These are phyloP conservation scores for Bisporella sp. DNA, from an alignment of 2,329 filamentous ascomycete genomes.

Conservation along the genomic window DNA sequence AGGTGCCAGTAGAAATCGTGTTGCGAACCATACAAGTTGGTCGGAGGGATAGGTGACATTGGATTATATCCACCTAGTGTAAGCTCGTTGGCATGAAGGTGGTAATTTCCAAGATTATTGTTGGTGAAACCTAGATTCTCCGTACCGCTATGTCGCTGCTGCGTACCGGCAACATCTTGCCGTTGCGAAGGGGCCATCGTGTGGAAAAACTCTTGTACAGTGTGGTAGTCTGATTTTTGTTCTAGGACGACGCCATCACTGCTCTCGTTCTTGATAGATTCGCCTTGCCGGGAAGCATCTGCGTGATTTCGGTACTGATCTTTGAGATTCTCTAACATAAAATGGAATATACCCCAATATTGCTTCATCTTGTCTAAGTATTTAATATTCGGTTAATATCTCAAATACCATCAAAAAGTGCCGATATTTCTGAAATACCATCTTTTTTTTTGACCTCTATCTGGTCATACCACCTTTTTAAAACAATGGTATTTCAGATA, in stretches of 20 bases:
- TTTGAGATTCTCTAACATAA: constrained; percentile 87
- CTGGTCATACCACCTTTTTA: no score
- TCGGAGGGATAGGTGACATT: constrained; percentile 23
- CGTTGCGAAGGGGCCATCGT: constrained; percentile 59
- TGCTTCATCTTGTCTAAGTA: constrained; percentile 93
- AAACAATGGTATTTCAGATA: no score
- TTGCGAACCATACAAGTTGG: constrained; percentile 23
- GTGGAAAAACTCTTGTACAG: constrained; percentile 89
- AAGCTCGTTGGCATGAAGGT: constrained; percentile 2
- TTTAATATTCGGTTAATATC: constrained; percentile 83
- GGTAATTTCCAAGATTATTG: constrained; percentile 17
- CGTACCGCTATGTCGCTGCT: constrained; percentile 32
- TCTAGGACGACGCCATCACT: constrained; percentile 84
- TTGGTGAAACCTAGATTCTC: constrained; percentile 16
- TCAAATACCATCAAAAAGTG: no score
- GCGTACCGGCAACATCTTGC: constrained; percentile 9
- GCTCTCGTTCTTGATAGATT: constrained; percentile 60
- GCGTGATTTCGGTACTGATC: constrained; percentile 81
- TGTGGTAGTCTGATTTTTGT: constrained; percentile 84
- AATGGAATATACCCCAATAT: constrained; percentile 98
- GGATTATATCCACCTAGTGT: constrained; percentile 18
- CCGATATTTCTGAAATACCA: no score
- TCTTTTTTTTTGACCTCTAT: no score
- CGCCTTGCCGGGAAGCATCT: constrained; percentile 68
- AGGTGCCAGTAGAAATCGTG: constrained; percentile 33